Percentiles rank a stretch among this genome's conserved stretches.
These are phyloP conservation scores for Plectranthus barbatus DNA, from an alignment of 257 asterid genomes.

Conservation along the genomic window DNA sequence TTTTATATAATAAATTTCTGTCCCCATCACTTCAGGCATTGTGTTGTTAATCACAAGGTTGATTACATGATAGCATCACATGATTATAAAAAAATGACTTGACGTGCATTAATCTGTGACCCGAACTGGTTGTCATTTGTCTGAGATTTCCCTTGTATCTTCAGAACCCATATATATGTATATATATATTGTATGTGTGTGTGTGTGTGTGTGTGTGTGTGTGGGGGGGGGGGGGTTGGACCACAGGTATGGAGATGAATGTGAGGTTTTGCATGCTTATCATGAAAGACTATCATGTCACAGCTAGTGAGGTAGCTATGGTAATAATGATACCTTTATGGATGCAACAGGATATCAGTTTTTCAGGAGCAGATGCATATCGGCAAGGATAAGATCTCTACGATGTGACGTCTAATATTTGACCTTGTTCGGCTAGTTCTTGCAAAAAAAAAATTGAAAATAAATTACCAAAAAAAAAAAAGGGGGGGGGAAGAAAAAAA, in stretches of 20 bases:
- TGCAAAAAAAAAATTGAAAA: not conserved
- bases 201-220: no score
- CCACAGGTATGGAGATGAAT: slow-evolving; percentile 16
- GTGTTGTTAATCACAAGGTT: not conserved
- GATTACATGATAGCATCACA: not conserved
- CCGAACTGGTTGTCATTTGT: not conserved
- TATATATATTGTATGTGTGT: no score
- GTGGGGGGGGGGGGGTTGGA: slow-evolving; percentile 13
- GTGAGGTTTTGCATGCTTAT: slow-evolving; percentile 19
- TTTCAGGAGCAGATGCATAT: slow-evolving; percentile 60
- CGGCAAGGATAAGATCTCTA: slow-evolving; percentile 64
- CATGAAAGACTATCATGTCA: slow-evolving; percentile 18
- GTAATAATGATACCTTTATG: slow-evolving; percentile 24
- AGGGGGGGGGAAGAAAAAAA: not conserved
- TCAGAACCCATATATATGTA: not conserved
- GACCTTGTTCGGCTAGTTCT: slow-evolving; percentile 21
- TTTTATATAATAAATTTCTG: no score
- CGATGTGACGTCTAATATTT: slow-evolving; percentile 52
- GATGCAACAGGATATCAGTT: slow-evolving; percentile 61
- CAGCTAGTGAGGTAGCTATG: not conserved
- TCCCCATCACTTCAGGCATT: no score
- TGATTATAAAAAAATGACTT: not conserved
- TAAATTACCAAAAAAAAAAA: not conserved
- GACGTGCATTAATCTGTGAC: slow-evolving; percentile 1
- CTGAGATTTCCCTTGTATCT: not conserved